A percentile compares a stretch with the other conserved stretches of the same genome.
phyloP scores from a whole-genome alignment of 2,329 filamentous ascomycete genomes.

The Sporothrix brasiliensis region DNA sequence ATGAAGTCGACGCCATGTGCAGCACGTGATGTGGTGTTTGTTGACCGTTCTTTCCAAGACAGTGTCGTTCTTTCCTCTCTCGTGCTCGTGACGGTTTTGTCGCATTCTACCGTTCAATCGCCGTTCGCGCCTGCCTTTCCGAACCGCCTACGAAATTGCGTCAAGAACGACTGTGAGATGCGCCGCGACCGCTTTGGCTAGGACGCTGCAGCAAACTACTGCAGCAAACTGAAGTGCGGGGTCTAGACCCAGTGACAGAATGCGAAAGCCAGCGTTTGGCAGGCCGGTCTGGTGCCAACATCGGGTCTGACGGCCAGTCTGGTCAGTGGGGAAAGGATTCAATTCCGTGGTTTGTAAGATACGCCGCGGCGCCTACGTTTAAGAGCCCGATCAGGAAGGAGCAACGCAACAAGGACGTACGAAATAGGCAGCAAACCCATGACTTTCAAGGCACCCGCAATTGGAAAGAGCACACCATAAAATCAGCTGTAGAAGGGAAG shows the following conservation, averaged over 20 bases:
- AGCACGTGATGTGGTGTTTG: not conserved
- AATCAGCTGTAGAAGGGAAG: not conserved
- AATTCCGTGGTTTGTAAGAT: not conserved
- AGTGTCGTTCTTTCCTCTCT: slow-evolving; percentile 7
- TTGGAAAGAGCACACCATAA: not conserved
- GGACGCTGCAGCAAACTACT: not conserved
- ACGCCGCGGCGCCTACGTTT: not conserved
- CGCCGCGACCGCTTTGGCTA: not conserved
- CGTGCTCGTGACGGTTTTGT: not conserved
- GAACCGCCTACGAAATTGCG: not conserved
- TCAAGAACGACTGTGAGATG: not conserved
- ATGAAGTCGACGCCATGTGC: not conserved
- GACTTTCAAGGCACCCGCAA: not conserved
- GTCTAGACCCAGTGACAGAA: not conserved
- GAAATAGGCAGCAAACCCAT: not conserved
- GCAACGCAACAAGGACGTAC: not conserved
- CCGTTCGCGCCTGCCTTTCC: slow-evolving; percentile 8
- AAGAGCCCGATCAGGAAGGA: slow-evolving; percentile 25
- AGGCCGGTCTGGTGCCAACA: too few species aligned
- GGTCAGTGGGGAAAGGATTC: not conserved
- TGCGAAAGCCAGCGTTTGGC: not conserved
- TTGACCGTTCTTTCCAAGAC: not conserved
- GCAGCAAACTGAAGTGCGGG: slow-evolving; percentile 3
- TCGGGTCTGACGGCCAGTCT: too few species aligned
- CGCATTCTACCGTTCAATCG: not conserved